A percentile compares a stretch with the other conserved stretches of the same genome.
Evolutionary conservation across 495 filamentous ascomycete genomes (phyloP).

Genomic region (Aspergillus baeticus): DNA sequence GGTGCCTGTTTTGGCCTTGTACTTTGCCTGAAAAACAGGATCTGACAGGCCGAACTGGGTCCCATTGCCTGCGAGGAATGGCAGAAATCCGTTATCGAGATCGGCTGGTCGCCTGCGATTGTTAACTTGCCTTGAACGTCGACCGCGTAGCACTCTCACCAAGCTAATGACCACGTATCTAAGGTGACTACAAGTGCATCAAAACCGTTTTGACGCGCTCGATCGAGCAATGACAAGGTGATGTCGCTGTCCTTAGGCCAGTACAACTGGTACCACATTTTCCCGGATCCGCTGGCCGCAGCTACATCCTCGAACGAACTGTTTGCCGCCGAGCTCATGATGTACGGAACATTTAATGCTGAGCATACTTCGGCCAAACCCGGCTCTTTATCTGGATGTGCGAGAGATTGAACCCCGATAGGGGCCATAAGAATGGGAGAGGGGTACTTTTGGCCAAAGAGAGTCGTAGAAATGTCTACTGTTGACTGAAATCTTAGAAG

Average conservation of each 20-base stretch:
- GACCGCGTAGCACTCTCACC: constrained; percentile 19
- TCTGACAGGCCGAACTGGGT: constrained; percentile 49
- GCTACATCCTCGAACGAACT: constrained; percentile 55
- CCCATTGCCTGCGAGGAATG: constrained; percentile 41
- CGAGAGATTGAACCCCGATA: constrained; percentile 56
- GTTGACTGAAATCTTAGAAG: no score
- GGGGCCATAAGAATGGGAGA: constrained; percentile 56
- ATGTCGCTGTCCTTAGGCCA: constrained; percentile 59
- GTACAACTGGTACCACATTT: constrained; percentile 66
- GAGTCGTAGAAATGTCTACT: constrained; percentile 46
- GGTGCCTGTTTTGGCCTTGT: constrained; percentile 39
- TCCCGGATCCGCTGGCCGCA: constrained; percentile 34
- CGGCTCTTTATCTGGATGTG: constrained; percentile 52
- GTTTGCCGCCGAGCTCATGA: constrained; percentile 53
- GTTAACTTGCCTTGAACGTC: no score
- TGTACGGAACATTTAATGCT: constrained; percentile 52
- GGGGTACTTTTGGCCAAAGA: constrained; percentile 54
- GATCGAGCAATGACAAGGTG: constrained; percentile 55
- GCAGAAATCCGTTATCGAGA: constrained; percentile 58
- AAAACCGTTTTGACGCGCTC: constrained; percentile 53
- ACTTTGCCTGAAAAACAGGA: constrained; percentile 58
- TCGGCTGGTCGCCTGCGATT: constrained; percentile 48
- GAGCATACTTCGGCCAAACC: constrained; percentile 52
- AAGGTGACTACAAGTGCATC: constrained; percentile 43
- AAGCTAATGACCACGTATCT: constrained; percentile 40